Evolutionary conservation across 306 rosid genomes (phyloP).

Genomic region (Begonia loranthoides): DNA sequence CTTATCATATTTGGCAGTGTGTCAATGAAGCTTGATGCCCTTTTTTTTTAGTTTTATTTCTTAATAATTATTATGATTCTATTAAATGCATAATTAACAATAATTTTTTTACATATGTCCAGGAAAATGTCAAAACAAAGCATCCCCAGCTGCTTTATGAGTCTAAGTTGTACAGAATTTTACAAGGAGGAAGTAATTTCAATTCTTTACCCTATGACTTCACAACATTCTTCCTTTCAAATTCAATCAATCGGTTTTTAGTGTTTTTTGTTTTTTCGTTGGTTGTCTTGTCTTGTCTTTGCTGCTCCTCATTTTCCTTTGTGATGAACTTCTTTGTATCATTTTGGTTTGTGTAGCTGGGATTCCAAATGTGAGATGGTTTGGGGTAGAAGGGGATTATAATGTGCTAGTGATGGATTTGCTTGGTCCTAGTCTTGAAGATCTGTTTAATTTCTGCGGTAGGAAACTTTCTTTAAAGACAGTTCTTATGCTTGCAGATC

Average conservation of each 20-base stretch:
- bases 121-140: slow-evolving; percentile 95
- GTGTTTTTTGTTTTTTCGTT: slow-evolving; percentile 1
- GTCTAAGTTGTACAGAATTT: slow-evolving; percentile 86
- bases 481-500: too few relatives aligned
- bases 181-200: slow-evolving; percentile 96
- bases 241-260: too few relatives aligned
- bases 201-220: too few relatives aligned
- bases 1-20: too few relatives aligned
- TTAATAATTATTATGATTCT: background rate
- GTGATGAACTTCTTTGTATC: background rate
- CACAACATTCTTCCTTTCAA: too few relatives aligned
- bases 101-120: slow-evolving; percentile 6
- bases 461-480: slow-evolving; percentile 85
- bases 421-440: slow-evolving; percentile 98
- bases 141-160: slow-evolving; percentile 95
- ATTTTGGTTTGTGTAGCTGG: slow-evolving; percentile 52
- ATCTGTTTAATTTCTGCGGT: slow-evolving; percentile 86
- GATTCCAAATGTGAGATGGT: slow-evolving; percentile 84
- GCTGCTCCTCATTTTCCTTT: background rate
- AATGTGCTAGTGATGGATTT: slow-evolving; percentile 91
- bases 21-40: too few relatives aligned
- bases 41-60: background rate
- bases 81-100: background rate
- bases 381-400: slow-evolving; percentile 93
- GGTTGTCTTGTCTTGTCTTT: background rate